Percentiles rank a stretch among this genome's conserved stretches.
Conservation (phyloP, 495 filamentous ascomycete genomes). For the Daldinia loculata region DNA sequence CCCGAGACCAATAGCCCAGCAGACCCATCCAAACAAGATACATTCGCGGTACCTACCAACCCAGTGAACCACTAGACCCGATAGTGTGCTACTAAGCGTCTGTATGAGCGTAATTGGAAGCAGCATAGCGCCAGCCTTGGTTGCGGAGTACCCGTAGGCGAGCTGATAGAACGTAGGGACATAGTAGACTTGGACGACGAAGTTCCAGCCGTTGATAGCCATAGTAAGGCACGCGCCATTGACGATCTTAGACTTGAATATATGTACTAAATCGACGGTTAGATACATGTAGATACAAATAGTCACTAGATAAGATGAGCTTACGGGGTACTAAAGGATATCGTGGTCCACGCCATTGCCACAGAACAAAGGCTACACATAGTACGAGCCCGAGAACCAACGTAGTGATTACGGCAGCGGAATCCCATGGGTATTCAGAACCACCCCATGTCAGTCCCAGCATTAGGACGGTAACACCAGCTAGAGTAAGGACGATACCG, state of each 20-base stretch:
- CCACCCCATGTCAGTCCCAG: conserved; percentile 62
- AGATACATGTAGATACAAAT: conserved; percentile 2
- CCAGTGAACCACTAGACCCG: conserved; percentile 62
- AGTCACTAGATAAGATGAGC: conserved; percentile 2
- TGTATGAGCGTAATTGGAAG: conserved; percentile 63
- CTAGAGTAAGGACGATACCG: conserved; percentile 38
- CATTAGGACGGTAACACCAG: conserved; percentile 42
- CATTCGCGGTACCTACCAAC: conserved; percentile 62
- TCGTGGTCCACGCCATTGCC: conserved; percentile 56
- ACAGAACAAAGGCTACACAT: conserved; percentile 57
- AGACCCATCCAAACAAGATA: conserved; percentile 61
- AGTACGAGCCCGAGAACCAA: conserved; percentile 56
- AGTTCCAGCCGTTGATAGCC: conserved; percentile 66
- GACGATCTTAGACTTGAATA: conserved; percentile 60
- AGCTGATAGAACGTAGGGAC: conserved; percentile 66
- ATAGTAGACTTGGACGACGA: conserved; percentile 63
- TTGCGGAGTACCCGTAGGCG: conserved; percentile 61
- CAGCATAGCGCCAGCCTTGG: conserved; percentile 61
- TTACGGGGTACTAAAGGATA: conserved; percentile 50
- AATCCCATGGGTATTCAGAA: conserved; percentile 60
- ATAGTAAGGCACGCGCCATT: conserved; percentile 63
- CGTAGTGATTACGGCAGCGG: conserved; percentile 58
- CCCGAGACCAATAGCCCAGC: conserved; percentile 63
- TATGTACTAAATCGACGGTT: conserved; percentile 55
- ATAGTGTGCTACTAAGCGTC: conserved; percentile 60